These are phyloP conservation scores for Aschersonia sp. DNA, from an alignment of 2,329 filamentous ascomycete genomes.

Conservation along the genomic window DNA sequence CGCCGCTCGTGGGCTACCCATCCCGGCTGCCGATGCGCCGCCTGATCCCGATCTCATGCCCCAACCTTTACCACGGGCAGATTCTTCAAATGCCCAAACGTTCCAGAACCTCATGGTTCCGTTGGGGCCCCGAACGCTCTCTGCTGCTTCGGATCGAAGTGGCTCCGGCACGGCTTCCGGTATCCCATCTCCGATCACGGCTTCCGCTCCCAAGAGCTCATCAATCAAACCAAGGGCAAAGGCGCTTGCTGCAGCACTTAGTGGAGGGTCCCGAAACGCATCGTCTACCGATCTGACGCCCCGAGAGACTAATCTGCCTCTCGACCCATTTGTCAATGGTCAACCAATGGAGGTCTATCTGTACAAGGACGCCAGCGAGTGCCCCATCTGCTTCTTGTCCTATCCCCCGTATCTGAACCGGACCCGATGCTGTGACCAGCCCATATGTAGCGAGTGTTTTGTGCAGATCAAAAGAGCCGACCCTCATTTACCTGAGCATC, in stretches of 20 bases:
- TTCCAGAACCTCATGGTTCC: constrained; percentile 66
- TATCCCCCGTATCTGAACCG: constrained; percentile 91
- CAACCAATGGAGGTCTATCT: constrained; percentile 83
- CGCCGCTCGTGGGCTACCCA: constrained; percentile 66
- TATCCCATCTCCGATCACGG: constrained; percentile 33
- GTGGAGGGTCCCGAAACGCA: constrained; percentile 55
- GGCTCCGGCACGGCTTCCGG: constrained; percentile 45
- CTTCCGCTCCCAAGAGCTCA: constrained; percentile 28
- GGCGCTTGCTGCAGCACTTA: constrained; percentile 71
- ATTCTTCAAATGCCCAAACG: constrained; percentile 38
- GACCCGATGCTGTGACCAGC: constrained; percentile 88
- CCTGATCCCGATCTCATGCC: constrained; percentile 52
- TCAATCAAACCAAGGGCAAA: constrained; percentile 75
- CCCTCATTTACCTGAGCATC: constrained; percentile 74
- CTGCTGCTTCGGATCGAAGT: constrained; percentile 57
- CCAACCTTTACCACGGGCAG: constrained; percentile 25
- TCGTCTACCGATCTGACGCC: constrained; percentile 59
- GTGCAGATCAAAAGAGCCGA: constrained; percentile 95
- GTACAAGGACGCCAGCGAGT: constrained; percentile 83
- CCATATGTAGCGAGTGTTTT: constrained; percentile 96
- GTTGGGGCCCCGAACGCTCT: constrained; percentile 62
- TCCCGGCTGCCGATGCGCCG: constrained; percentile 73
- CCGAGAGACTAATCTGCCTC: constrained; percentile 64
- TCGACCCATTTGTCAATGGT: constrained; percentile 85
- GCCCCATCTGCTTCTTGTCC: constrained; percentile 91